Percentiles rank a stretch among this genome's conserved stretches.
Evolutionary conservation across 148 eudicot genomes (phyloP).

Genomic region (Vaccinium myrtillus): DNA sequence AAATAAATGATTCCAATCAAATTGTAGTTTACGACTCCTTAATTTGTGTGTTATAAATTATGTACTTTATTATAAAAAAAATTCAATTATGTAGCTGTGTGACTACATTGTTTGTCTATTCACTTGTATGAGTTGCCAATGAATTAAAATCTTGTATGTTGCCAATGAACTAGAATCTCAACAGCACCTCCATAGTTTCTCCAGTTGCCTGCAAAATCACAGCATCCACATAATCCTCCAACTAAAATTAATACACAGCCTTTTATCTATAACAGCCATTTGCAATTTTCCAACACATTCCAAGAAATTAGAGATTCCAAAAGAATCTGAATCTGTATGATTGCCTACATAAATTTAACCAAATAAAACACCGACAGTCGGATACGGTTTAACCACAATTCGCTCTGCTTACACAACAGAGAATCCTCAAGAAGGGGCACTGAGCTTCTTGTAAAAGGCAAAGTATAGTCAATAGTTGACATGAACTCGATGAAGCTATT

Average conservation of each 20-base stretch:
- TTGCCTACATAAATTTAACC: neutral
- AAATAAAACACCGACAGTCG: neutral
- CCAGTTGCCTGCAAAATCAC: neutral
- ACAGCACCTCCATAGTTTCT: neutral
- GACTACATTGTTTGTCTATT: too few relatives aligned
- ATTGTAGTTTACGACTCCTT: too few relatives aligned
- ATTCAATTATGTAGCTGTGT: too few relatives aligned
- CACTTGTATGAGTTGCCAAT: too few relatives aligned
- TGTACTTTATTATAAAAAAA: too few relatives aligned
- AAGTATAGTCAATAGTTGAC: neutral
- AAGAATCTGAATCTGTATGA: neutral
- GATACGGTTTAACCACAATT: neutral
- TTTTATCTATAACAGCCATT: neutral
- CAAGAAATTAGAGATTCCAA: neutral
- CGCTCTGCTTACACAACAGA: neutral
- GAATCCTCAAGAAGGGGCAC: neutral
- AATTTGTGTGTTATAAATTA: too few relatives aligned
- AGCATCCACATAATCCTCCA: neutral
- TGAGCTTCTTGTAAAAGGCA: neutral
- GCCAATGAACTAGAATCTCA: neutral
- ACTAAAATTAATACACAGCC: neutral
- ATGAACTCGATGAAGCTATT: neutral
- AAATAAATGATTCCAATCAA: too few relatives aligned
- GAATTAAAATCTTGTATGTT: neutral
- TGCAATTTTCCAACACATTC: neutral